Evolutionary conservation across 1,139 yeast species (phyloP), one percentile per base, ranked within the genome.

Genomic region (Saccharomyces hybrid): DNA sequence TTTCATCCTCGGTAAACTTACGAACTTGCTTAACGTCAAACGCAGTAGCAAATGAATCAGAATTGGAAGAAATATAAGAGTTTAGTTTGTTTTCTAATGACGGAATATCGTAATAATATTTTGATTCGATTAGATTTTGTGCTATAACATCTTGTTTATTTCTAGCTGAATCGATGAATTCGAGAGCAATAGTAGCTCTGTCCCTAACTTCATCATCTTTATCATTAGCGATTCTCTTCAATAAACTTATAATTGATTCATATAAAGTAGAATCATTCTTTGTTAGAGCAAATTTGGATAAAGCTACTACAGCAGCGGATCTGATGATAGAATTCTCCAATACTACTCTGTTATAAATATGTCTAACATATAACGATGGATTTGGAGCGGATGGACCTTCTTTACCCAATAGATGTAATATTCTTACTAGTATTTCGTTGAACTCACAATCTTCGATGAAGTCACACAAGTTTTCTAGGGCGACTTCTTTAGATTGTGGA

Each of bases 381-480:
- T 86, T 87, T 11, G 85, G 66, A 8, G 96, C 85, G 55, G 78
- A 75, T 63, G 99, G 98, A 59, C 99, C 99, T 72, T 90, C 96
- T 60, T 85, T 88, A 66, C 99, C 99, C 61, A 93, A 79, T 61
- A 91, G 75, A 72, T 90, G 96, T 70, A 93, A 80, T 59, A 93
- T 85, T 70, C 98, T 84, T 32, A 91, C 96, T 34, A 95, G 82
- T 58, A 93, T 82, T 72, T 90, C 97, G 44, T 96, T 88, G 74
- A 80, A 93, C 73, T 93, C 99, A 74, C 98, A 93, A 75, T 93
- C 99, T 73, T 95, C 99, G 64, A 93, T 95, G 67, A 90, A 90
- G 71, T 93, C 99, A 77, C 98, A 90, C 63, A 95, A 78, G 68
- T 86, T 87, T 74, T 88, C 89, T 66, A 93, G 77, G 32, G 96